phyloP scores from a whole-genome alignment of 192 early-diverging fungal genomes.

The Anaeromyces robustus region DNA sequence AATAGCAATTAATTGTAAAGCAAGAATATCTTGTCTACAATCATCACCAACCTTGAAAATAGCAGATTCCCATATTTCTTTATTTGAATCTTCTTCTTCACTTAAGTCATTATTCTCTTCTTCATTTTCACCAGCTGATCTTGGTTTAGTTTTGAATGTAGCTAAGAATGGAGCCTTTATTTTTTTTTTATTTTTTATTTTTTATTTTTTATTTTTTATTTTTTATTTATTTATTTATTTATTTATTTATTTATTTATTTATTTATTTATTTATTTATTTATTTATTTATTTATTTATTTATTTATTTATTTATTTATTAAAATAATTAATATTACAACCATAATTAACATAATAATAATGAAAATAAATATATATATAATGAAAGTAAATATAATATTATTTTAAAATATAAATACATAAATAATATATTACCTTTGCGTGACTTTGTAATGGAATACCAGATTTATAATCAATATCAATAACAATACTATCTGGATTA shows the following conservation, averaged over 20 bases:
- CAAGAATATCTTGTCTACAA: constrained; percentile 96
- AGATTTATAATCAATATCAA: constrained; percentile 88
- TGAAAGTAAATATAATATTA: no score
- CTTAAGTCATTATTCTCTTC: constrained; percentile 23
- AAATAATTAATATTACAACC: no score
- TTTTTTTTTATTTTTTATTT: no score
- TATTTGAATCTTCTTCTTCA: constrained; percentile 13
- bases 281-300: no score
- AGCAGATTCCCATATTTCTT: constrained; percentile 54
- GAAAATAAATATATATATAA: no score
- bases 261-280: no score
- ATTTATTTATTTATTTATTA: no score
- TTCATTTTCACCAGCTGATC: constrained; percentile 25
- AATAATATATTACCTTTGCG: constrained; percentile 50
- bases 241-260: no score
- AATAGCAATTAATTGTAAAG: constrained; percentile 89
- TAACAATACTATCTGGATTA: constrained; percentile 87
- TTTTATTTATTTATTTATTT: not conserved
- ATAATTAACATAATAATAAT: constrained; percentile 1
- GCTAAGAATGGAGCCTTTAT: constrained; percentile 90
- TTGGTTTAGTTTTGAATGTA: constrained; percentile 66
- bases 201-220: no score
- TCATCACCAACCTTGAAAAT: constrained; percentile 99
- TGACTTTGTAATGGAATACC: constrained; percentile 91
- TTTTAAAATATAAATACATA: no score